Evolutionary conservation across 2,329 filamentous ascomycete genomes (phyloP).

Genomic region (Ophioceras dolichostomum): DNA sequence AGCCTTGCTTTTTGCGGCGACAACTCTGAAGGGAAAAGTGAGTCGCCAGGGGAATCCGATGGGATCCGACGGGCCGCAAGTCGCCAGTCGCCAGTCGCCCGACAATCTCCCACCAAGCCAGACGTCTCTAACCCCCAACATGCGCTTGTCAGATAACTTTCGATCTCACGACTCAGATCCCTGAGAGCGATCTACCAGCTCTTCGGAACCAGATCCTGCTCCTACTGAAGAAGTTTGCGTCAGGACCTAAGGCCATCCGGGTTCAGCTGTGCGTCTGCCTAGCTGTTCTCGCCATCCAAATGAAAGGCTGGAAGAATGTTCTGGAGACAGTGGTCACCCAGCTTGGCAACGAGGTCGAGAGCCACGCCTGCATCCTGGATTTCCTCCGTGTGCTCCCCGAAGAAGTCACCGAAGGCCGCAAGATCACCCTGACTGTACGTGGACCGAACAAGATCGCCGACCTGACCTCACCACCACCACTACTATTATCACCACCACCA

Average conservation of each 20-base stretch:
- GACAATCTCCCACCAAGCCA: too few relatives aligned
- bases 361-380: conserved; percentile 81
- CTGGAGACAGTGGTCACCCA: conserved; percentile 68
- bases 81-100: too few relatives aligned
- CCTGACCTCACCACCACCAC: too few relatives aligned
- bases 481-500: too few relatives aligned
- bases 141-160: conserved; percentile 78
- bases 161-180: conserved; percentile 76
- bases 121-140: not conserved
- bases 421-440: conserved; percentile 98
- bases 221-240: conserved; percentile 68
- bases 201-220: conserved; percentile 76
- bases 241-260: conserved; percentile 72
- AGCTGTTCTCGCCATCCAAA: conserved; percentile 89
- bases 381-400: conserved; percentile 95
- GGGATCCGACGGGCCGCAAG: too few relatives aligned
- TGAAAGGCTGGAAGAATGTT: conserved; percentile 92
- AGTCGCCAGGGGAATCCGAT: too few relatives aligned
- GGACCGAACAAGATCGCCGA: conserved; percentile 42
- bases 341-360: conserved; percentile 63
- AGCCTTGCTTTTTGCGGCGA: conserved; percentile 89
- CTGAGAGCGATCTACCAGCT: conserved; percentile 57
- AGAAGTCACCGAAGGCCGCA: conserved; percentile 97
- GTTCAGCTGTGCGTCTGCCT: conserved; percentile 92
- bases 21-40: conserved; percentile 97